These are phyloP conservation scores for Lolium rigidum DNA, from an alignment of 176 grass and related monocot species.

Conservation along the genomic window DNA sequence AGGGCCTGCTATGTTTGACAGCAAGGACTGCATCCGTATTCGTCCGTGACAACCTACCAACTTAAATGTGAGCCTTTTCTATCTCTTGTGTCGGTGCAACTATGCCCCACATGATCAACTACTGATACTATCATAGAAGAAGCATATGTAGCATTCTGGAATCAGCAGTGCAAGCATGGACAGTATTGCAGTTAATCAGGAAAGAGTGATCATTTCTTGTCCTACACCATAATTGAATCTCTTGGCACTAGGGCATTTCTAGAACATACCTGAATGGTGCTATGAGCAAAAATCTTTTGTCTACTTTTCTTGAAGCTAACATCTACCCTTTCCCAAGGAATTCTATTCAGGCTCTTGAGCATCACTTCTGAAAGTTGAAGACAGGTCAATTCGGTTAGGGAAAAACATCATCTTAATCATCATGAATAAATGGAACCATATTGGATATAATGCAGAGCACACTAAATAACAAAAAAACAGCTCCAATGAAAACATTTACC, in stretches of 20 bases:
- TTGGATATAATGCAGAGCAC: constrained; percentile 15
- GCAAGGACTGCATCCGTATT: constrained; percentile 19
- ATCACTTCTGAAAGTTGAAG: constrained; percentile 67
- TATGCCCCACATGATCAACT: constrained; percentile 8
- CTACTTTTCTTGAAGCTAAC: constrained; percentile 87
- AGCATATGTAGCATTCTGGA: neutral
- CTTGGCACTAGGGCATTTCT: neutral
- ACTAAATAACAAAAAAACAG: constrained; percentile 4
- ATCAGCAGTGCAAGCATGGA: constrained; percentile 27
- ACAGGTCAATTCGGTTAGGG: constrained; percentile 17
- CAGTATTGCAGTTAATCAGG: constrained; percentile 7
- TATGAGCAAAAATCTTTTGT: constrained; percentile 89
- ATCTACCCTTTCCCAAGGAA: constrained; percentile 94
- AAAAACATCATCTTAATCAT: constrained; percentile 15
- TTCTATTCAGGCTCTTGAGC: constrained; percentile 80
- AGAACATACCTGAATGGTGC: constrained; percentile 83
- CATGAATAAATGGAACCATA: neutral
- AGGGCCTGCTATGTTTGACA: constrained; percentile 13
- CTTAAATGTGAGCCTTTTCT: constrained; percentile 35
- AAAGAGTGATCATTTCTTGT: neutral
- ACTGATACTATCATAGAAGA: constrained; percentile 8
- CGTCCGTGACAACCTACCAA: constrained; percentile 40
- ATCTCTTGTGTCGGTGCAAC: constrained; percentile 12
- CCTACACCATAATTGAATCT: neutral
- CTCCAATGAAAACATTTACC: neutral